Evolutionary conservation across 1,139 yeast species (phyloP).

Genomic region (Scheffersomyces titani): DNA sequence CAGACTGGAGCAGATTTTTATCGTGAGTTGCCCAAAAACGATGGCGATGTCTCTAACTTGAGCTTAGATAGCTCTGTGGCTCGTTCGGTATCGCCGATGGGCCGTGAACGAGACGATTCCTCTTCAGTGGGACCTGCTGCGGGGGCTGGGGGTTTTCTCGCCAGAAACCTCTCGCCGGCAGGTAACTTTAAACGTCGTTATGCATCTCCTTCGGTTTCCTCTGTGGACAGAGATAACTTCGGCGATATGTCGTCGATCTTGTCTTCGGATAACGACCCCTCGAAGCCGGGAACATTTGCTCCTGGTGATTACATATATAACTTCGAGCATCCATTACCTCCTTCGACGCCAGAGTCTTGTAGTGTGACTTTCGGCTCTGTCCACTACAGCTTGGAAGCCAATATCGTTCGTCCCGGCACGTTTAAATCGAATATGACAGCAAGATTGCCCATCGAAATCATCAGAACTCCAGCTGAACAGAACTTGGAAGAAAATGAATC

Average conservation of each 20-base stretch:
- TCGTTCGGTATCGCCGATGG: constrained; percentile 23
- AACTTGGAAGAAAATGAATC: constrained; percentile 92
- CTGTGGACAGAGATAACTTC: constrained; percentile 4
- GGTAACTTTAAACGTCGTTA: constrained; percentile 40
- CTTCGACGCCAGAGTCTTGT: constrained; percentile 80
- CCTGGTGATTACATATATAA: constrained; percentile 93
- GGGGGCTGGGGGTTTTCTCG: constrained; percentile 23
- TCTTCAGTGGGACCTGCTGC: constrained; percentile 3
- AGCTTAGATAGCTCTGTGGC: constrained; percentile 27
- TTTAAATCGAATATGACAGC: constrained; percentile 78
- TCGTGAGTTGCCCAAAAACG: constrained; percentile 31
- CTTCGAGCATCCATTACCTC: constrained; percentile 85
- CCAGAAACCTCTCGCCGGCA: constrained; percentile 30
- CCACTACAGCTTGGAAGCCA: constrained; percentile 65
- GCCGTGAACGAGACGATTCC: constrained; percentile 3
- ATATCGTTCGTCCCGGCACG: constrained; percentile 75
- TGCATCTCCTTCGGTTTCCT: constrained; percentile 34
- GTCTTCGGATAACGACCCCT: constrained; percentile 18
- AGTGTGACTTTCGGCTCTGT: constrained; percentile 82
- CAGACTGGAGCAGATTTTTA: constrained; percentile 62
- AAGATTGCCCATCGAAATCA: constrained; percentile 60
- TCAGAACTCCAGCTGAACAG: constrained; percentile 75
- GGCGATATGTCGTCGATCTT: constrained; percentile 21
- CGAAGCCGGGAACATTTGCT: constrained; percentile 37
- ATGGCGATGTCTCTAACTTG: constrained; percentile 32